Percentiles rank a stretch among this genome's conserved stretches.
Conservation (phyloP, 140 eudicot genomes). For the Erigeron philadelphicus region DNA sequence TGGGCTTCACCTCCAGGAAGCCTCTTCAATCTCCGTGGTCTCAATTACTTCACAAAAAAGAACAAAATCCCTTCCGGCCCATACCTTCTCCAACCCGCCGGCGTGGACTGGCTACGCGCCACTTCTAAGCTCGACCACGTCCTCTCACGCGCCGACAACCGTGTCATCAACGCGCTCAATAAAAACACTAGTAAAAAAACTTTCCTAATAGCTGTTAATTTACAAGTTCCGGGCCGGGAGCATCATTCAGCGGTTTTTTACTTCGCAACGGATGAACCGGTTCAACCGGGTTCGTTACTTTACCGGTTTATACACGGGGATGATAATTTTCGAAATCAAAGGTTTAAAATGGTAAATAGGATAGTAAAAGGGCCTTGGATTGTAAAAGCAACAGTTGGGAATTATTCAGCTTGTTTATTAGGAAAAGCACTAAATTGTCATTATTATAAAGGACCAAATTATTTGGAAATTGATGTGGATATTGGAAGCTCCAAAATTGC, state of each 20-base stretch:
- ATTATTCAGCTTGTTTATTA: conserved; percentile 64
- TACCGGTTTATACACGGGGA: conserved; percentile 68
- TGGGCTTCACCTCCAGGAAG: conserved; percentile 95
- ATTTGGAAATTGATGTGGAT: conserved; percentile 79
- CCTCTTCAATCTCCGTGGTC: conserved; percentile 57
- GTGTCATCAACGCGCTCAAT: conserved; percentile 47
- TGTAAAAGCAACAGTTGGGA: conserved; percentile 73
- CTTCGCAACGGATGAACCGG: conserved; percentile 61
- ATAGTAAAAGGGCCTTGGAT: conserved; percentile 96
- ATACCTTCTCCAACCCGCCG: conserved; percentile 64
- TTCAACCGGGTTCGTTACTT: conserved; percentile 48
- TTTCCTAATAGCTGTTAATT: conserved; percentile 60
- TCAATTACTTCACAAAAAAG: conserved; percentile 54
- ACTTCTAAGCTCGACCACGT: conserved; percentile 63
- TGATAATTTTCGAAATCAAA: conserved; percentile 52
- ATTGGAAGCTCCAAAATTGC: conserved; percentile 76
- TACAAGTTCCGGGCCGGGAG: conserved; percentile 82
- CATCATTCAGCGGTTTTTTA: conserved; percentile 72
- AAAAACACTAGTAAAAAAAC: conserved; percentile 34
- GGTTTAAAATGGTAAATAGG: conserved; percentile 73
- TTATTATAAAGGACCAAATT: conserved; percentile 60
- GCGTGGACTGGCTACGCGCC: conserved; percentile 87
- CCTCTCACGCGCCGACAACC: conserved; percentile 63
- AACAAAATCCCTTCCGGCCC: conserved; percentile 54
- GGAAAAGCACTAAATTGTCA: conserved; percentile 65